Base-by-base conservation (phyloP, 805 yeast genomes). In the Wickerhamiella cacticola region DNA sequence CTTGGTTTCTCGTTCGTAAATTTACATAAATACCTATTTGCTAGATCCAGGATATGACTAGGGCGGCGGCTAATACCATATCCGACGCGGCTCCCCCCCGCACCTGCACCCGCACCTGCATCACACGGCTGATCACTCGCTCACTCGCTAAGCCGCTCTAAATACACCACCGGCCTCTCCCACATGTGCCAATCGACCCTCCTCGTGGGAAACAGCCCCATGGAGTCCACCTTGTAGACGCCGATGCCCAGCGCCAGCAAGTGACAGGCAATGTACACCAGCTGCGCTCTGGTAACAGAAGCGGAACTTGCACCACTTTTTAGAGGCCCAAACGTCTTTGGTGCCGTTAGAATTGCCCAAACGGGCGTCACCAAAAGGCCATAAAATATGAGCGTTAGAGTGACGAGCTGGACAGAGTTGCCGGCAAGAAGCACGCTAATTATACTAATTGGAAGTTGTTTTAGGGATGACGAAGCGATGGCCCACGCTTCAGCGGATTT, bases 351-450 rank as follows among this genome's bases (percentile, higher is more conserved):
- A 1, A 92, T 78, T 21, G 94, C 85, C 56, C 76, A 79, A 31
- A 85, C 57, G 0, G 96, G 92, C 41, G 77, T 79, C 53, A 62
- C 38, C 45, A 83, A 73, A 54, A 92, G 76, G 55, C 89, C 68
- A 85, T 81, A 85, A 24, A 83, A 62, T 0, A 95, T 81, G 83
- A 87, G 88, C 66, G 87, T 80, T 41, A 89, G 82, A 3, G 96
- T 92, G 53, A 89, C 86, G 55, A 89, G 72, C 58, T 92, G 97
- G 23, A 92, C 67, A 3, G 94, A 76, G 57, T 82, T 81, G 26
- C 97, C 97, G 0, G 95, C 78, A 85, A 89, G 84, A 63, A 85
- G 92, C 52, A 86, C 78, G 95, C 89, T 85, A 42, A 85, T 68
- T 44, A 83, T 63, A 59, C 85, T 92, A 94, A 86, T 82, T 6